Conservation (phyloP, 345 rosid species). For the Salix arbutifolia region DNA sequence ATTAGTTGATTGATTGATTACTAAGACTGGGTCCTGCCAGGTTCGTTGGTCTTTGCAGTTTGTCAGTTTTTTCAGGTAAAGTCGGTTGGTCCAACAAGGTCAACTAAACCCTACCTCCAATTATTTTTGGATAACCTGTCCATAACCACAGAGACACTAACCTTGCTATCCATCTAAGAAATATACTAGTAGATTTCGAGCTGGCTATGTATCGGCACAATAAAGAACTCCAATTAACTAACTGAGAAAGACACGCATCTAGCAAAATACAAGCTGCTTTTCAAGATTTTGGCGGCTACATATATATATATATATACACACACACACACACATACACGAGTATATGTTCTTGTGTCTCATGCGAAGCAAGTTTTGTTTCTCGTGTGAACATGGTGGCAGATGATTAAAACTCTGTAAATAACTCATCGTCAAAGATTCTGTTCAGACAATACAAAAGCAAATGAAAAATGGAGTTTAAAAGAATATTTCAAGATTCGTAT, state of each 20-base stretch:
- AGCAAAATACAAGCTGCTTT: not conserved
- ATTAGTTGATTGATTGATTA: not conserved
- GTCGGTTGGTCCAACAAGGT: not conserved
- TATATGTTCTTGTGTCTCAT: not conserved
- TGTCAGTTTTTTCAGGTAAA: not conserved
- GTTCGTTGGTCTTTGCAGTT: not conserved
- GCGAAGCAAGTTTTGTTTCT: not conserved
- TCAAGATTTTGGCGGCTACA: not conserved
- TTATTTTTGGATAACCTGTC: not conserved
- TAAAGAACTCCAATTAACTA: not conserved
- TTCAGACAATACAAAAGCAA: not conserved
- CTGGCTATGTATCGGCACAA: too few relatives aligned
- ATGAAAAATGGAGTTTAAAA: not conserved
- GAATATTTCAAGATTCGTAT: not conserved
- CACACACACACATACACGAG: too few relatives aligned
- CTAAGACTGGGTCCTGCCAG: not conserved
- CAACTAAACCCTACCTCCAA: not conserved
- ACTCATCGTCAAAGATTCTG: not conserved
- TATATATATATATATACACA: not conserved
- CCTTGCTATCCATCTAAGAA: not conserved
- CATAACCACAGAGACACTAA: not conserved
- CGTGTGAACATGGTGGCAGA: not conserved
- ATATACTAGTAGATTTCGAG: not conserved
- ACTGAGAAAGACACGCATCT: not conserved
- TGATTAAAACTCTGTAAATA: too few relatives aligned